Percentiles rank a stretch among this genome's conserved stretches.
phyloP scores from a whole-genome alignment of 1,139 yeast species.

The Yamadazyma siamensis region DNA sequence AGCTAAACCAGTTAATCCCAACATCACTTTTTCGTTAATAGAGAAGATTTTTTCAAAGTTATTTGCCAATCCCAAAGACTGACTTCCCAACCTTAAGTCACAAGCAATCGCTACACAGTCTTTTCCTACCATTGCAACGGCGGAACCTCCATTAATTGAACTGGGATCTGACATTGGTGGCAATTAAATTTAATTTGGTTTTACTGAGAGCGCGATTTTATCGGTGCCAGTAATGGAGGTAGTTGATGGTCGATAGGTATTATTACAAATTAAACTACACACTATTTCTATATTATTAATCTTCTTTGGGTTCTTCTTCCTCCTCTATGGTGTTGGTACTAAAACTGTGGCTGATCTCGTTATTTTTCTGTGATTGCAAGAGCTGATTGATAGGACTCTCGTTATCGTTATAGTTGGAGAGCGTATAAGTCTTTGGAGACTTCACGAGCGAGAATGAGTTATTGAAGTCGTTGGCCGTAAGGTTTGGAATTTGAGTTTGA shows the following conservation, averaged over 20 bases:
- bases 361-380: constrained; percentile 20
- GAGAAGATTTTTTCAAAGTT: constrained; percentile 90
- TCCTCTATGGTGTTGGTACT: constrained; percentile 39
- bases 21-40: constrained; percentile 73
- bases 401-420: constrained; percentile 34
- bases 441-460: constrained; percentile 31
- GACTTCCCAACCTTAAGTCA: constrained; percentile 91
- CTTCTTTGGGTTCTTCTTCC: constrained; percentile 40
- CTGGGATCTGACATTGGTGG: constrained; percentile 46
- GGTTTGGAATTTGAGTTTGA: constrained; percentile 16
- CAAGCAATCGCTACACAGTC: constrained; percentile 98
- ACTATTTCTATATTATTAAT: too few relatives aligned
- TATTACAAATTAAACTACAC: too few relatives aligned
- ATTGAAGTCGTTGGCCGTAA: constrained; percentile 16
- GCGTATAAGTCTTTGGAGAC: constrained; percentile 43
- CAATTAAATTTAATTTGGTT: too few relatives aligned
- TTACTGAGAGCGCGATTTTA: constrained; percentile 1
- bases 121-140: constrained; percentile 98
- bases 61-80: constrained; percentile 87
- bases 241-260: too few relatives aligned
- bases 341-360: constrained; percentile 22
- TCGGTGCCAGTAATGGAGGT: too few relatives aligned
- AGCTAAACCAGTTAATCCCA: constrained; percentile 94
- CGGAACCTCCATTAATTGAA: constrained; percentile 70
- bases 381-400: constrained; percentile 41